Conservation (phyloP, 1,284 basidiomycete genomes). For the Meira miltonrushii region DNA sequence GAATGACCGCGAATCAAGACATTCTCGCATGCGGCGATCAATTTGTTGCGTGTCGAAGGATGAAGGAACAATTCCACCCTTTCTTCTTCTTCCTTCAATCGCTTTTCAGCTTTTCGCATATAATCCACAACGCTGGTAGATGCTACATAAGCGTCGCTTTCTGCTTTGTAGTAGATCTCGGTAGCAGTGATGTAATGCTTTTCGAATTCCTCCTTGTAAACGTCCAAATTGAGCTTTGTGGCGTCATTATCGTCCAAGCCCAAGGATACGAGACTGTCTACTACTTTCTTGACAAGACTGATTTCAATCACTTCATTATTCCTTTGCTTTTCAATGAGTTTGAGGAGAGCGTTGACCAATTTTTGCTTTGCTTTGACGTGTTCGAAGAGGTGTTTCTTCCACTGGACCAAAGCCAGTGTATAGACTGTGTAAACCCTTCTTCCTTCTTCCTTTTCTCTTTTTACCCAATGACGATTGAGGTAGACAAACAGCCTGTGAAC, state of each 20-base stretch:
- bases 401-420: constrained; percentile 76
- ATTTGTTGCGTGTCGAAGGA: constrained; percentile 54
- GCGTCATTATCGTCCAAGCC: constrained; percentile 86
- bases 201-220: constrained; percentile 91
- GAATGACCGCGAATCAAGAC: constrained; percentile 85
- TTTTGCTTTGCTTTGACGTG: constrained; percentile 72
- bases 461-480: constrained; percentile 98
- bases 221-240: constrained; percentile 85
- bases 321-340: constrained; percentile 84
- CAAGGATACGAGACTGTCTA: constrained; percentile 72
- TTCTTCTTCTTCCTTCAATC: constrained; percentile 89
- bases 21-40: constrained; percentile 79
- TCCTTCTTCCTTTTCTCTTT: constrained; percentile 95
- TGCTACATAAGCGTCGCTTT: constrained; percentile 83
- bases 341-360: constrained; percentile 79
- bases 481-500: constrained; percentile 79
- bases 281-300: constrained; percentile 86
- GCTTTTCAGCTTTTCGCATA: constrained; percentile 88
- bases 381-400: constrained; percentile 86
- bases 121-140: constrained; percentile 92
- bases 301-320: constrained; percentile 93
- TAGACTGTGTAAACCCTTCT: constrained; percentile 94
- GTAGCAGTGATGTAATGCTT: constrained; percentile 80
- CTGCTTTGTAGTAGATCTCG: constrained; percentile 82
- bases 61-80: constrained; percentile 92